Conservation (phyloP, 352 stramenopile species). For the Aphanomyces astaci region DNA sequence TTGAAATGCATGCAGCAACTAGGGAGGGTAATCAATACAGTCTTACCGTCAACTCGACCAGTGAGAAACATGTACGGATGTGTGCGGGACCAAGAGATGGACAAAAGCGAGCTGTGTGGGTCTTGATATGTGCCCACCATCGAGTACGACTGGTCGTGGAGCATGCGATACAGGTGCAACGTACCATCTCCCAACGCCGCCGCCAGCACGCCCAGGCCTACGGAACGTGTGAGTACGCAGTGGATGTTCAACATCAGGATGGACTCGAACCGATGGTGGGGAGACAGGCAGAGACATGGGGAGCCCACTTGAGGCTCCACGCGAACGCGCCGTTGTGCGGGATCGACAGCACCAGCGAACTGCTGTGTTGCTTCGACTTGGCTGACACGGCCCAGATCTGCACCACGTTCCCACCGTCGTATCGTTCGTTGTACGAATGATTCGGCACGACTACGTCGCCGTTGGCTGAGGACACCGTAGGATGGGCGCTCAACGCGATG, state of each 20-base stretch:
- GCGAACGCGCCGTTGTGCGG: constrained; percentile 64
- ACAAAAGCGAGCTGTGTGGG: neutral
- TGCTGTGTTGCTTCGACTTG: neutral
- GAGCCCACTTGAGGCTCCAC: constrained; percentile 77
- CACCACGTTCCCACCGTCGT: constrained; percentile 10
- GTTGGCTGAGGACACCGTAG: neutral
- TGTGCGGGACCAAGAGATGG: constrained; percentile 49
- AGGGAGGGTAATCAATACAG: neutral
- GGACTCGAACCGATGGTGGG: too few species aligned
- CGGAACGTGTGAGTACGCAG: constrained; percentile 31
- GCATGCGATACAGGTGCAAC: constrained; percentile 60
- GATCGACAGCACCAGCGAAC: constrained; percentile 58
- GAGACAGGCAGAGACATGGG: constrained; percentile 25
- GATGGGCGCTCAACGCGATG: constrained; percentile 15
- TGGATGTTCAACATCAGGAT: neutral
- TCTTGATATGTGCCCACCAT: neutral
- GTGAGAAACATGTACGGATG: constrained; percentile 70
- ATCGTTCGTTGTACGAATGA: constrained; percentile 16
- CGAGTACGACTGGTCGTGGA: constrained; percentile 32
- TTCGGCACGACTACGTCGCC: neutral
- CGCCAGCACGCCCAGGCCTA: constrained; percentile 53
- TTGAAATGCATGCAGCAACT: neutral
- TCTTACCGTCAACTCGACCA: constrained; percentile 62
- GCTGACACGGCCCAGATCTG: constrained; percentile 13
- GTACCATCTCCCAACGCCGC: constrained; percentile 70